phyloP scores from a whole-genome alignment of 768 basidiomycete genomes.

The Hydnomerulius pinastri region DNA sequence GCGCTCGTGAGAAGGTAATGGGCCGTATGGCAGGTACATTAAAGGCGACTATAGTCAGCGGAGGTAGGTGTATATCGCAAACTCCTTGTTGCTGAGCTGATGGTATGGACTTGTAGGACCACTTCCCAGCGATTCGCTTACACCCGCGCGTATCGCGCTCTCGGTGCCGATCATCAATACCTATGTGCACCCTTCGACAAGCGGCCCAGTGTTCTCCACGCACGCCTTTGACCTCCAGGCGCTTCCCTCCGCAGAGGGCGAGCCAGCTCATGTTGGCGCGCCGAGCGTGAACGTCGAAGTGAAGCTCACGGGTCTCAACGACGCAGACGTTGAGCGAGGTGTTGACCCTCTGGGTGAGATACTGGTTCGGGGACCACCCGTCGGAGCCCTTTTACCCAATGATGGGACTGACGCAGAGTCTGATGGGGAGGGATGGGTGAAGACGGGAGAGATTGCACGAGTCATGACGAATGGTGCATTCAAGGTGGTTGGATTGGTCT shows the following conservation, averaged over 20 bases:
- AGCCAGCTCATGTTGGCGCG: conserved; percentile 62
- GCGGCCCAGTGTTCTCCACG: conserved; percentile 79
- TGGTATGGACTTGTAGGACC: conserved; percentile 39
- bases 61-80: conserved; percentile 48
- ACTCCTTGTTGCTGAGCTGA: background rate
- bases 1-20: conserved; percentile 59
- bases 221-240: conserved; percentile 87
- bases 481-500: conserved; percentile 27
- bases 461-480: conserved; percentile 74
- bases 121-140: conserved; percentile 50
- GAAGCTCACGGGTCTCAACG: conserved; percentile 71
- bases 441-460: conserved; percentile 42
- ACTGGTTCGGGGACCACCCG: conserved; percentile 69
- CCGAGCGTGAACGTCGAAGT: conserved; percentile 86
- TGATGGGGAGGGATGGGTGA: conserved; percentile 46
- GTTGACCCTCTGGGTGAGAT: conserved; percentile 65
- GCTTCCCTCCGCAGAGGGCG: conserved; percentile 44
- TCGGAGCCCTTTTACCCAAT: conserved; percentile 50
- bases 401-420: conserved; percentile 37
- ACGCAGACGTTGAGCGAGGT: conserved; percentile 63
- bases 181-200: conserved; percentile 60
- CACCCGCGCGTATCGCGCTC: conserved; percentile 69
- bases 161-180: conserved; percentile 75
- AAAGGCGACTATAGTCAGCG: conserved; percentile 70
- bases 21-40: conserved; percentile 63